These are phyloP conservation scores for Knoxdaviesia capensis DNA, from an alignment of 2,329 filamentous ascomycete genomes.

Conservation along the genomic window DNA sequence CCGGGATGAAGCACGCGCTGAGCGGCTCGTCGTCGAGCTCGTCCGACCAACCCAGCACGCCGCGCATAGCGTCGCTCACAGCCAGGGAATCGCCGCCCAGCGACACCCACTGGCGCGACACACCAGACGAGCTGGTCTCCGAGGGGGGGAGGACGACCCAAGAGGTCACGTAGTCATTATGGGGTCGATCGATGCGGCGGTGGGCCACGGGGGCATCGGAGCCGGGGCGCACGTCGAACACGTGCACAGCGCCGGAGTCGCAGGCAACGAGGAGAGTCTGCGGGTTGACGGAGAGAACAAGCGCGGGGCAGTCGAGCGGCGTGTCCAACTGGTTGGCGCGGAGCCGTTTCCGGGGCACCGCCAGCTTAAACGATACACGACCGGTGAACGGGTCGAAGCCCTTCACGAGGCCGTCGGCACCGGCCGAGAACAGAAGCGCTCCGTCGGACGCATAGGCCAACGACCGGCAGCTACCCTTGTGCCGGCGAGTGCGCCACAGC, in stretches of 20 bases:
- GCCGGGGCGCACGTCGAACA: conserved; percentile 60
- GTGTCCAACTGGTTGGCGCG: neutral
- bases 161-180: conserved; percentile 83
- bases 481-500: conserved; percentile 68
- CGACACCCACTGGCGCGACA: conserved; percentile 85
- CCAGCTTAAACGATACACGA: conserved; percentile 62
- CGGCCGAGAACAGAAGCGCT: conserved; percentile 44
- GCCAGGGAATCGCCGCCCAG: conserved; percentile 83
- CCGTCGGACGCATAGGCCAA: conserved; percentile 67
- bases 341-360: conserved; percentile 31
- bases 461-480: conserved; percentile 83
- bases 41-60: conserved; percentile 73
- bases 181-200: conserved; percentile 44
- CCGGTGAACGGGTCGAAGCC: conserved; percentile 37
- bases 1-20: conserved; percentile 59
- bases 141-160: conserved; percentile 67
- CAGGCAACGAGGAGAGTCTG: conserved; percentile 78
- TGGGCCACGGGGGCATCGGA: conserved; percentile 42
- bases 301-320: conserved; percentile 45
- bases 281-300: conserved; percentile 68
- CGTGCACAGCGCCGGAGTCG: conserved; percentile 74
- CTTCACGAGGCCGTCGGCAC: conserved; percentile 37
- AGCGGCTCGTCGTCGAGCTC: conserved; percentile 89
- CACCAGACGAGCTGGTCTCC: conserved; percentile 65
- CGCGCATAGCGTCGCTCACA: conserved; percentile 71